Conservation (phyloP, 2,329 filamentous ascomycete species). For the Sarocladiaceae sp. region DNA sequence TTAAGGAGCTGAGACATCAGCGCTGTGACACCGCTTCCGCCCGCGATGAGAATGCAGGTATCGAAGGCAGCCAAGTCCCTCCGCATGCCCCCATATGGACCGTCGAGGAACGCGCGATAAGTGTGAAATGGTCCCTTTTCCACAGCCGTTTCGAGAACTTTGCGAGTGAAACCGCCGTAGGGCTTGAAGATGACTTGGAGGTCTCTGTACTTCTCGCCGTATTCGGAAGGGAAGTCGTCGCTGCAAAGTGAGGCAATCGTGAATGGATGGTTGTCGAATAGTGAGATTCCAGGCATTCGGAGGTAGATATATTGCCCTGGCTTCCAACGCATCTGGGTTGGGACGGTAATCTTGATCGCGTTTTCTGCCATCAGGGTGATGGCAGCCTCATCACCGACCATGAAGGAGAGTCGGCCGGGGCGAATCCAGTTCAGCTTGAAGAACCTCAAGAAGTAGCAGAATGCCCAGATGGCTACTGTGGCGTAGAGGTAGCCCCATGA, state of each 20-base stretch:
- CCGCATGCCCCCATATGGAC: conserved; percentile 91
- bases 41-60: conserved; percentile 86
- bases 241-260: conserved; percentile 90
- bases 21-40: conserved; percentile 90
- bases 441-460: conserved; percentile 67
- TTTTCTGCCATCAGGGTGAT: conserved; percentile 87
- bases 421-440: conserved; percentile 88
- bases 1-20: conserved; percentile 86
- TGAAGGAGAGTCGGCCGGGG: conserved; percentile 64
- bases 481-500: conserved; percentile 88
- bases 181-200: conserved; percentile 89
- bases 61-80: conserved; percentile 87
- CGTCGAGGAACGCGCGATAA: conserved; percentile 87
- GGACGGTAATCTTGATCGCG: conserved; percentile 91
- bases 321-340: conserved; percentile 86
- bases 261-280: conserved; percentile 92
- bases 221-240: conserved; percentile 87
- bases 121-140: conserved; percentile 86
- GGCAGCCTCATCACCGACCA: conserved; percentile 86
- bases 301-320: conserved; percentile 94
- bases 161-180: conserved; percentile 82
- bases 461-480: conserved; percentile 69
- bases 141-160: conserved; percentile 74
- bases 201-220: conserved; percentile 81
- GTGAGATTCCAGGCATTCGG: conserved; percentile 83